Conservation (phyloP, 2,329 filamentous ascomycete species). For the Neonectria punicea region DNA sequence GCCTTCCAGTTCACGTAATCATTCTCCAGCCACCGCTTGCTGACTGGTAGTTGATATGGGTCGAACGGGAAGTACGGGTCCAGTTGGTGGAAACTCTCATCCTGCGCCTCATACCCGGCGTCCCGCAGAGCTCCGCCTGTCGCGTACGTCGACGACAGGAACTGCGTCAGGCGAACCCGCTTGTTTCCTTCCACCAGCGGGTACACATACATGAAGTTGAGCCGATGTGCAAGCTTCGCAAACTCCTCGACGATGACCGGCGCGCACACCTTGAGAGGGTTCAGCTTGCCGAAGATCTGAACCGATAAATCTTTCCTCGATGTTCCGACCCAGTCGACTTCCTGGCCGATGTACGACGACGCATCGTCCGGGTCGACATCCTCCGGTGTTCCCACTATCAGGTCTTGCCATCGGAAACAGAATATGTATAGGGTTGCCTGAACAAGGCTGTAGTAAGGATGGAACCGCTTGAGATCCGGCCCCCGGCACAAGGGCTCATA, state of each 20-base stretch:
- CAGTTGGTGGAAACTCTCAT: conserved; percentile 84
- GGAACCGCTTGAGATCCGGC: conserved; percentile 85
- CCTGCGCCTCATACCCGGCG: conserved; percentile 60
- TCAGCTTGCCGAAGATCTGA: conserved; percentile 88
- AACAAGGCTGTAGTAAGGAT: conserved; percentile 86
- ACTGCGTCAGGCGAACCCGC: conserved; percentile 81
- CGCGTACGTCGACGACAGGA: conserved; percentile 67
- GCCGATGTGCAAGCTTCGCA: conserved; percentile 84
- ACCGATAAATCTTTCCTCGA: conserved; percentile 79
- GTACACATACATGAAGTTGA: conserved; percentile 90
- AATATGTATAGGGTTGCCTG: conserved; percentile 95
- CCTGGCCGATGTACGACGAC: conserved; percentile 71
- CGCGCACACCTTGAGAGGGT: conserved; percentile 94
- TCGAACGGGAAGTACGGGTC: conserved; percentile 98
- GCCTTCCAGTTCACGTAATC: conserved; percentile 86
- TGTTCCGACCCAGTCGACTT: conserved; percentile 80
- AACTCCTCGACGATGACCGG: conserved; percentile 92
- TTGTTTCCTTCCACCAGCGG: conserved; percentile 92
- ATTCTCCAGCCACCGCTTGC: conserved; percentile 85
- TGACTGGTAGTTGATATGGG: conserved; percentile 89
- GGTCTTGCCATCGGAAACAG: conserved; percentile 96
- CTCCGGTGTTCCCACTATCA: conserved; percentile 73
- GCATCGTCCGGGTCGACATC: conserved; percentile 71
- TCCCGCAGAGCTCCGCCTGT: conserved; percentile 66
- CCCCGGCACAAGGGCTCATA: conserved; percentile 82